These are phyloP conservation scores for Populus hybrid DNA, from an alignment of 441 rosid genomes.

Conservation along the genomic window DNA sequence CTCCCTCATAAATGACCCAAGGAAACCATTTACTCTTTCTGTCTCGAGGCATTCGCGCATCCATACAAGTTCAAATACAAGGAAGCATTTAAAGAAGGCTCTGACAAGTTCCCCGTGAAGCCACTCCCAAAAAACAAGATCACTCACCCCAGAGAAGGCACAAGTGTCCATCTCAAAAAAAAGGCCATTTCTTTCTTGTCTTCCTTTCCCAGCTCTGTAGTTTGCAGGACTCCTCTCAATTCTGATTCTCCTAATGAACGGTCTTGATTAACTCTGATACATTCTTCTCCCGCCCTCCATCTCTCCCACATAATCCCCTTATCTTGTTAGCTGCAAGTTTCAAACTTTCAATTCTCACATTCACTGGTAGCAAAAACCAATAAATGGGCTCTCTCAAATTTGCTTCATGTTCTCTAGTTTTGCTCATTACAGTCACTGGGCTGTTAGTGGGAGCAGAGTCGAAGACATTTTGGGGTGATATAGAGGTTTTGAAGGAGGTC, in stretches of 20 bases:
- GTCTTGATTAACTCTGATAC: conserved; percentile 15
- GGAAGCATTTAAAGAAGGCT: neutral
- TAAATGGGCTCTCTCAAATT: conserved; percentile 24
- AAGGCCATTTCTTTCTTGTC: neutral
- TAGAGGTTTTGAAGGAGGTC: conserved; percentile 34
- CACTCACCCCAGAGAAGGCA: conserved; percentile 4
- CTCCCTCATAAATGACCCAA: no score
- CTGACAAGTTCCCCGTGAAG: conserved; percentile 32
- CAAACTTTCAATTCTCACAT: neutral
- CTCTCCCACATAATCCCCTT: neutral
- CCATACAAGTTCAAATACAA: neutral
- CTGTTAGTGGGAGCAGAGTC: conserved; percentile 23
- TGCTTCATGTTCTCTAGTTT: conserved; percentile 4
- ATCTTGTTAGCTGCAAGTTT: neutral
- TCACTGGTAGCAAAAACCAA: neutral
- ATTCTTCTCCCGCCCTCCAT: neutral
- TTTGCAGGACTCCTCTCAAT: neutral
- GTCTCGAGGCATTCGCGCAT: no score
- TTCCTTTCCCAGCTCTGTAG: neutral
- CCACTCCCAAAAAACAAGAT: conserved; percentile 13
- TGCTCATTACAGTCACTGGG: conserved; percentile 13
- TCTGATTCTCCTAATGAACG: conserved; percentile 13
- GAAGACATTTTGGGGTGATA: conserved; percentile 42
- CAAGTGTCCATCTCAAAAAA: neutral
- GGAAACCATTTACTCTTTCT: no score